Conservation (phyloP, 1,139 yeast species). For the Lodderomyces beijingensis region DNA sequence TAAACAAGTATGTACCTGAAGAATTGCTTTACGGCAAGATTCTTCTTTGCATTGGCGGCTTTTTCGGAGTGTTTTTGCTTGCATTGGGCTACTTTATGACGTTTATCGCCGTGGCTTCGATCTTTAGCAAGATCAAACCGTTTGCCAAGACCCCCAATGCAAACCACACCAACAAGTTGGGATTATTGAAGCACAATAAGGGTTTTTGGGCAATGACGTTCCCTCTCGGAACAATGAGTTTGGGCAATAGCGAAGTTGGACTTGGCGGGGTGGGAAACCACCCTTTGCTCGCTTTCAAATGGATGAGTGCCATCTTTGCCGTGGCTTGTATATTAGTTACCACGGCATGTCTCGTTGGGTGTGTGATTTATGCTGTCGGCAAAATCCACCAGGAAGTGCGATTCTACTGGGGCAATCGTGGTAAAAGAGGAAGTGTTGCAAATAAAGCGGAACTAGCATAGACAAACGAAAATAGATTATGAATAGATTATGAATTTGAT, state of each 20-base stretch:
- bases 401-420: background rate
- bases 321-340: conserved; percentile 29
- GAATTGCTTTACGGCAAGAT: conserved; percentile 17
- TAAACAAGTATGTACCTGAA: conserved; percentile 17
- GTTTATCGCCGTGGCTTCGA: conserved; percentile 45
- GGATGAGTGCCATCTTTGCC: conserved; percentile 60
- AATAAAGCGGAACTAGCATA: conserved; percentile 3
- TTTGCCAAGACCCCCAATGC: conserved; percentile 20
- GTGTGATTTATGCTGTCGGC: conserved; percentile 14
- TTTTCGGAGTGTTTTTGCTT: conserved; percentile 46
- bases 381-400: conserved; percentile 5
- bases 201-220: conserved; percentile 88
- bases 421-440: too few relatives aligned
- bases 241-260: conserved; percentile 53
- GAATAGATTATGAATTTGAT: background rate
- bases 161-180: conserved; percentile 12
- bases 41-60: conserved; percentile 15
- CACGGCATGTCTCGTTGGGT: conserved; percentile 28
- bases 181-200: conserved; percentile 19
- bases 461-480: conserved; percentile 6
- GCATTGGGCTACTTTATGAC: conserved; percentile 66
- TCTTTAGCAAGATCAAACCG: conserved; percentile 34
- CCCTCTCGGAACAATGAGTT: conserved; percentile 82
- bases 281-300: conserved; percentile 48
- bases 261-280: conserved; percentile 30